A percentile compares a stretch with the other conserved stretches of the same genome.
phyloP scores from a whole-genome alignment of 257 asterid species.

The Eucommia ulmoides region DNA sequence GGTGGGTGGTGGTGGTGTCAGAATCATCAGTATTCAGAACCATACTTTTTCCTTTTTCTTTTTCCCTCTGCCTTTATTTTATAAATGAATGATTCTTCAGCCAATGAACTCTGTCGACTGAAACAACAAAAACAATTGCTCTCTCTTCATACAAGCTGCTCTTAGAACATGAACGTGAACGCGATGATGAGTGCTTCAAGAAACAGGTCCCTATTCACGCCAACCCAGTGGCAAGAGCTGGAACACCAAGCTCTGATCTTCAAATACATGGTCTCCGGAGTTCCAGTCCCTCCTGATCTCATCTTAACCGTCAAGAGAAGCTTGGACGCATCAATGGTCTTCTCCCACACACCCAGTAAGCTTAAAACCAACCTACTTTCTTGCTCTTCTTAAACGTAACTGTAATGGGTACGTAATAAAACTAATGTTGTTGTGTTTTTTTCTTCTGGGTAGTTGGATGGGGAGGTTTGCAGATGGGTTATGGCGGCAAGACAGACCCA shows the following conservation, averaged over 20 bases:
- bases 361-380: background rate
- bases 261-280: constrained; percentile 14
- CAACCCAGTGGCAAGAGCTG: constrained; percentile 16
- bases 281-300: constrained; percentile 14
- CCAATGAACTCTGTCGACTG: background rate
- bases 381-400: background rate
- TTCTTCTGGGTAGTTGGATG: background rate
- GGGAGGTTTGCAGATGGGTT: constrained; percentile 4
- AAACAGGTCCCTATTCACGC: constrained; percentile 9
- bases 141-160: background rate
- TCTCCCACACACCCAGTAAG: constrained; percentile 11
- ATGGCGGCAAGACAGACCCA: constrained; percentile 10
- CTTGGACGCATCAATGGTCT: constrained; percentile 8
- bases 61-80: no score
- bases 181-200: background rate
- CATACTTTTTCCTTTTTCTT: background rate
- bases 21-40: background rate
- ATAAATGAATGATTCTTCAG: background rate
- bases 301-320: constrained; percentile 7
- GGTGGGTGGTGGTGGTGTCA: background rate
- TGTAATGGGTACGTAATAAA: background rate
- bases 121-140: background rate
- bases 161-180: background rate
- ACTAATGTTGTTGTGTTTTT: background rate
- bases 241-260: constrained; percentile 19